Evolutionary conservation across 2,329 filamentous ascomycete genomes (phyloP), one percentile per base, ranked within the genome.

Genomic region (Metarhizium anisopliae): DNA sequence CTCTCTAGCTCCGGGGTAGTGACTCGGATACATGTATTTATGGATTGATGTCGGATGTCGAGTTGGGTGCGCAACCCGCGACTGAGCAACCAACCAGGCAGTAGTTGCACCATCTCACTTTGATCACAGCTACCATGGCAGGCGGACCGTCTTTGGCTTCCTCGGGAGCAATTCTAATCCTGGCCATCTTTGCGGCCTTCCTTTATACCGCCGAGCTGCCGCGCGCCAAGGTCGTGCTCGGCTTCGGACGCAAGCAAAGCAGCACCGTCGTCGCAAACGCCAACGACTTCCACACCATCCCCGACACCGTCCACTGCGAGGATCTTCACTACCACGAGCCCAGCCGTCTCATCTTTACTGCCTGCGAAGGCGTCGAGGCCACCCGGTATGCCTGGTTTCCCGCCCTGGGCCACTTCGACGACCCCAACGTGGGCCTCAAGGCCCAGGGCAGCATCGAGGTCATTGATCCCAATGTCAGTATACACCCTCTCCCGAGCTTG

Each of bases 281-380:
- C 2, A 58, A 68, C 4, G 68, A 72, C 25, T 62, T 79, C 1
- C 60, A 72, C 6, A 58, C 62, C 10, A 79, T 85, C 10, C 65
- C 73, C 0, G 77, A 81, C 58, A 84, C 82, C 0, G 64, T 72
- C 2, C 72, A 80, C 16, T 85, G 82, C 62, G 83, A 86, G 60
- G 83, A 86, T 58, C 51, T 86, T 3, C 81, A 85, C 61, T 74
- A 81, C 55, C 76, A 84, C 58, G 63, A 63, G 1, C 64, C 73
- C 0, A 77, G 74, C 16, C 71, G 75, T 0, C 56, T 74, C 7
- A 65, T 86, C 1, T 85, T 83, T 61, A 76, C 80, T 0, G 81
- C 81, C 0, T 86, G 82, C 59, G 75, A 82, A 49, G 78, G 77
- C 40, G 63, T 68, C 1, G 60, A 64, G 4, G 60, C 63, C 0